phyloP scores from a whole-genome alignment of 1,284 basidiomycete genomes.

The Cryptococcus jaspeensis region DNA sequence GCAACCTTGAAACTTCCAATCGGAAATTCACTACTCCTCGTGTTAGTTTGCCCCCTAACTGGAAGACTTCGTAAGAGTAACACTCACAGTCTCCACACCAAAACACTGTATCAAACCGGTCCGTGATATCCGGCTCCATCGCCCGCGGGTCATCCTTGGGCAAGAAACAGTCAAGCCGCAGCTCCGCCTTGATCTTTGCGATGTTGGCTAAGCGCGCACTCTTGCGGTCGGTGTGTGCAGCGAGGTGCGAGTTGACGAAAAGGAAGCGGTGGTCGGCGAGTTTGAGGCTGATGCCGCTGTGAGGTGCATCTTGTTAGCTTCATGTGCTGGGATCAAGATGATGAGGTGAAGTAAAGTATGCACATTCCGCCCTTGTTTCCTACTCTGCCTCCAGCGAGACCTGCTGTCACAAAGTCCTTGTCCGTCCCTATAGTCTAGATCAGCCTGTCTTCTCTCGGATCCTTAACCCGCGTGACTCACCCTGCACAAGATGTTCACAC shows the following conservation, averaged over 20 bases:
- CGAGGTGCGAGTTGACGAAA: slow-evolving; percentile 60
- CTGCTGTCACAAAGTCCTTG: slow-evolving; percentile 57
- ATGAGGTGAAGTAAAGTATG: slow-evolving; percentile 15
- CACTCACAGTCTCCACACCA: slow-evolving; percentile 55
- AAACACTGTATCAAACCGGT: slow-evolving; percentile 57
- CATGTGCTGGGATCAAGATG: slow-evolving; percentile 10
- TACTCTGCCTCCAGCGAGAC: slow-evolving; percentile 56
- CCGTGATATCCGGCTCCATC: slow-evolving; percentile 50
- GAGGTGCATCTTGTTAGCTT: not conserved
- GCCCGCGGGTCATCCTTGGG: slow-evolving; percentile 41
- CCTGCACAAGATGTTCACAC: slow-evolving; percentile 51
- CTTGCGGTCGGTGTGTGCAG: slow-evolving; percentile 52
- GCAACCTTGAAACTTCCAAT: slow-evolving; percentile 54
- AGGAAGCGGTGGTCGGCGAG: slow-evolving; percentile 56
- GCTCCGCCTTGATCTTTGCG: slow-evolving; percentile 56
- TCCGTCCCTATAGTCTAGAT: slow-evolving; percentile 45
- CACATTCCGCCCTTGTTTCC: slow-evolving; percentile 57
- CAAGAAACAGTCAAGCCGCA: slow-evolving; percentile 57
- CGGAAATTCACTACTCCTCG: slow-evolving; percentile 52
- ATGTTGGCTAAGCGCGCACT: slow-evolving; percentile 50
- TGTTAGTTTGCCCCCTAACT: not conserved
- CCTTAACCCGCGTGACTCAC: slow-evolving; percentile 14
- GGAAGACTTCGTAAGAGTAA: not conserved
- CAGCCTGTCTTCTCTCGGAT: not conserved
- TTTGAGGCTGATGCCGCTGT: slow-evolving; percentile 55